These are phyloP conservation scores for Pelagomonas calceolata DNA, from an alignment of 108 stramenopile species.

Conservation along the genomic window DNA sequence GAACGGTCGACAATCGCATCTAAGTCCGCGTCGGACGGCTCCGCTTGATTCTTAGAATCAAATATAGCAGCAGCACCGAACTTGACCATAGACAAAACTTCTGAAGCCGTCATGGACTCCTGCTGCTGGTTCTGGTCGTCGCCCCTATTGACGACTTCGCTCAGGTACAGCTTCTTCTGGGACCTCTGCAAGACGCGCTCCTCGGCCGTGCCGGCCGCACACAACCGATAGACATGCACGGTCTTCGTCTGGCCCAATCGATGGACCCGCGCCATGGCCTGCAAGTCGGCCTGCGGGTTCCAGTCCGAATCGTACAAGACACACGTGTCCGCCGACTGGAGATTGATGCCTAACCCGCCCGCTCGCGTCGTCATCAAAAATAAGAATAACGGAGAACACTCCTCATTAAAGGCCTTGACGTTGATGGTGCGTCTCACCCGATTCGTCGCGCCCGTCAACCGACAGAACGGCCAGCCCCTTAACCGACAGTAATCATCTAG, in stretches of 20 bases:
- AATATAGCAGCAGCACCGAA: constrained; percentile 34
- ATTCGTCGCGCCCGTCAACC: constrained; percentile 58
- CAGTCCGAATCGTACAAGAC: constrained; percentile 72
- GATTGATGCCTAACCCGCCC: constrained; percentile 84
- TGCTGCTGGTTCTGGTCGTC: background rate
- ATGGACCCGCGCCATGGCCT: constrained; percentile 90
- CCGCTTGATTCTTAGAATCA: constrained; percentile 13
- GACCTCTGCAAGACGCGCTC: constrained; percentile 68
- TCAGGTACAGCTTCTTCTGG: constrained; percentile 65
- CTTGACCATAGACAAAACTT: constrained; percentile 41
- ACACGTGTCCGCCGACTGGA: constrained; percentile 84
- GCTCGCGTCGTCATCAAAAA: constrained; percentile 86
- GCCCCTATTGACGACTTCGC: constrained; percentile 58
- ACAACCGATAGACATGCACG: constrained; percentile 70
- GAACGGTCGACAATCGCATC: constrained; percentile 58
- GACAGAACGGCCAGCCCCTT: constrained; percentile 63
- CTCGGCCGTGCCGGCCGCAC: constrained; percentile 79
- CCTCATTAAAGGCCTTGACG: constrained; percentile 74
- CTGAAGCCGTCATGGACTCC: too few species aligned
- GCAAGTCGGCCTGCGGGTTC: constrained; percentile 86
- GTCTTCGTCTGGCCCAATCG: constrained; percentile 89
- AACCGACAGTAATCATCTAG: constrained; percentile 68
- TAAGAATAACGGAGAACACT: constrained; percentile 50
- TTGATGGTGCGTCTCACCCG: constrained; percentile 66
- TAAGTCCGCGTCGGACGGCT: constrained; percentile 62